A percentile compares a stretch with the other conserved stretches of the same genome.
Conservation (phyloP, 1,284 basidiomycete species). For the Boletus albobrunnescens region DNA sequence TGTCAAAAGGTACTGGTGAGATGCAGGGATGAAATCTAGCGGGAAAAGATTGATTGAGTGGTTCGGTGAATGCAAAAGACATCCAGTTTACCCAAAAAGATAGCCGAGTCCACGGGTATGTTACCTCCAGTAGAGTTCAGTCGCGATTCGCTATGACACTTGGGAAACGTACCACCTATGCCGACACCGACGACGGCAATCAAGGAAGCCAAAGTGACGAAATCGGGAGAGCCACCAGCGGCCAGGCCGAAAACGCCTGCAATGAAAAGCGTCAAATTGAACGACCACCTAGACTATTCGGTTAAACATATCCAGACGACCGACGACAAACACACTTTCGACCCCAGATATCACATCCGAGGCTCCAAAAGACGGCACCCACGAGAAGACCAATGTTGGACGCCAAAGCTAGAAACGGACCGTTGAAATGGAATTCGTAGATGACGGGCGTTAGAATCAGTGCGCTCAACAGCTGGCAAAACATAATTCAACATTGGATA, state of each 20-base stretch:
- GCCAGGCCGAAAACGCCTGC: constrained; percentile 53
- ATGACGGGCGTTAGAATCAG: constrained; percentile 55
- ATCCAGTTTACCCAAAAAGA: constrained; percentile 50
- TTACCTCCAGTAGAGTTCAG: constrained; percentile 38
- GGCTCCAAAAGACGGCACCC: constrained; percentile 63
- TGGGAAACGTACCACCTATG: constrained; percentile 40
- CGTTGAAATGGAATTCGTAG: constrained; percentile 53
- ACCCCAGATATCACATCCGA: constrained; percentile 66
- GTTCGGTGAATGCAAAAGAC: neutral
- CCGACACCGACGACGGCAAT: constrained; percentile 44
- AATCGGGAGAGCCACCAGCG: constrained; percentile 43
- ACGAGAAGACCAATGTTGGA: constrained; percentile 60
- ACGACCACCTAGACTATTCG: constrained; percentile 42
- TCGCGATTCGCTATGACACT: neutral
- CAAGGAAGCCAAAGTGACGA: constrained; percentile 43
- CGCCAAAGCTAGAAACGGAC: constrained; percentile 56
- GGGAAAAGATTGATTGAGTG: neutral
- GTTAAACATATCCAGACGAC: neutral
- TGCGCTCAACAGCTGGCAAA: constrained; percentile 44
- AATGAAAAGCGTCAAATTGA: constrained; percentile 62
- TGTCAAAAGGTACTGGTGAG: constrained; percentile 67
- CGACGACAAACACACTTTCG: constrained; percentile 37
- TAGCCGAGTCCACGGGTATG: constrained; percentile 60
- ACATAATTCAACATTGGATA: neutral
- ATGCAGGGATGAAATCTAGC: constrained; percentile 61